Evolutionary conservation across 192 early-diverging fungal genomes (phyloP), one percentile per base, ranked within the genome.

Genomic region (Thoreauomyces humboldtii): DNA sequence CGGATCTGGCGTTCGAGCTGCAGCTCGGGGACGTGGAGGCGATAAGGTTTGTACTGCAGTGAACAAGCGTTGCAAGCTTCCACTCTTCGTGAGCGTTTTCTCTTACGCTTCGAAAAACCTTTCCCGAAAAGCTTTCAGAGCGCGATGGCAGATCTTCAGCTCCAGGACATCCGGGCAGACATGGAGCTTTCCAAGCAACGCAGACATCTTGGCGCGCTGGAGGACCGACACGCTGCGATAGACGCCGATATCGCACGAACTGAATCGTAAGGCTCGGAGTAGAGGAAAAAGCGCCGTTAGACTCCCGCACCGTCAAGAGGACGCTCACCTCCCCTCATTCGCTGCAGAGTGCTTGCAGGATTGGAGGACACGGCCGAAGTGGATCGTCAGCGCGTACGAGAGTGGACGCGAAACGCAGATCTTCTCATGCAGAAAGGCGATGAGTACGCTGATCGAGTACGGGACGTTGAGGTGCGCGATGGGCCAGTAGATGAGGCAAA

Each of bases 371-470:
- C 17, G 4, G 55, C 34, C 11, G 55, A 57, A 19, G 7, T 57
- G 0, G 41, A 61, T 14, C 59, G 59, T 12, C 59, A 45, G 33
- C 38, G 44, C 15, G 33, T 25, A 6, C 59, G 59, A 0, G 59
- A 61, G 29, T 46, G 44, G 59, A 46, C 38, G 21, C 59, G 45
- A 9, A 57, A 57, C 27, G 55, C 55, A 17, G n/a, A 7, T 2
- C 34, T 57, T 32, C 35, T 57, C 15, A 15, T 1, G 12, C 19
- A 57, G 38, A 57, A 57, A 25, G 55, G 55, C 31, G 32, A 57
- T n/a, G 55, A 57, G 21, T 57, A 57, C 55, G 34, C 35, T n/a
- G 55, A 57, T 37, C 28, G 55, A 6, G n/a, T 57, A 15, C 55
- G 38, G 17, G n/a, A 32, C 2, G 14, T 37, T 21, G 55, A 57